phyloP scores from a whole-genome alignment of 225 moss, liverwort and hornwort species.

The Physcomitrellopsis africana region DNA sequence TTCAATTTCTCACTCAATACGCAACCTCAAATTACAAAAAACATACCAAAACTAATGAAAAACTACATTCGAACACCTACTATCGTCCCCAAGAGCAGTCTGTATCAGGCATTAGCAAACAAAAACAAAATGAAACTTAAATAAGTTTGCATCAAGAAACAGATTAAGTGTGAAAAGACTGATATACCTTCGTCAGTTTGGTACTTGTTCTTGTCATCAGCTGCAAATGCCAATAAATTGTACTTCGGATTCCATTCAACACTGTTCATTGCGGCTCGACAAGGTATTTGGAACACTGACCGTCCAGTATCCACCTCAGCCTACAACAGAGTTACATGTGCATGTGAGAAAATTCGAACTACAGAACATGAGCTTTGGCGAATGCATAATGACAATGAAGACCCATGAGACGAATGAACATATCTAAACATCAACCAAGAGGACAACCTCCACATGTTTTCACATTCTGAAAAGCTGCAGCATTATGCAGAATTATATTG shows the following conservation, averaged over 20 bases:
- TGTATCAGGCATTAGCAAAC: too few relatives aligned
- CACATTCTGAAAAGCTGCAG: neutral
- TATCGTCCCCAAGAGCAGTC: too few relatives aligned
- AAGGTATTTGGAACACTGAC: slow-evolving; percentile 93
- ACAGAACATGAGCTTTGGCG: neutral
- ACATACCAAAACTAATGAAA: too few relatives aligned
- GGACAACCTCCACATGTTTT: neutral
- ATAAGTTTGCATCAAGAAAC: neutral
- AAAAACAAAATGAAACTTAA: neutral
- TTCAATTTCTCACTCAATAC: too few relatives aligned
- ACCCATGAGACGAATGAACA: neutral
- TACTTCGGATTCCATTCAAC: slow-evolving; percentile 99
- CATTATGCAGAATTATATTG: slow-evolving; percentile 1
- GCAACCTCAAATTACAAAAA: too few relatives aligned
- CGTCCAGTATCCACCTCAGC: slow-evolving; percentile 91
- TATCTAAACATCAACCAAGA: neutral
- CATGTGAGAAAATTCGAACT: neutral
- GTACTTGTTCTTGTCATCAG: slow-evolving; percentile 98
- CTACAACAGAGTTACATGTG: slow-evolving; percentile 44
- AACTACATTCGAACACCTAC: too few relatives aligned
- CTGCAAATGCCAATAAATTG: slow-evolving; percentile 95
- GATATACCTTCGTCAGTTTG: slow-evolving; percentile 92
- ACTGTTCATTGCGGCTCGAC: slow-evolving; percentile 99
- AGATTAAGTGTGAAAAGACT: slow-evolving; percentile 2
- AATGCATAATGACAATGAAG: neutral